Evolutionary conservation across 768 basidiomycete genomes (phyloP).

Genomic region (Amanita pseudoporphyria): DNA sequence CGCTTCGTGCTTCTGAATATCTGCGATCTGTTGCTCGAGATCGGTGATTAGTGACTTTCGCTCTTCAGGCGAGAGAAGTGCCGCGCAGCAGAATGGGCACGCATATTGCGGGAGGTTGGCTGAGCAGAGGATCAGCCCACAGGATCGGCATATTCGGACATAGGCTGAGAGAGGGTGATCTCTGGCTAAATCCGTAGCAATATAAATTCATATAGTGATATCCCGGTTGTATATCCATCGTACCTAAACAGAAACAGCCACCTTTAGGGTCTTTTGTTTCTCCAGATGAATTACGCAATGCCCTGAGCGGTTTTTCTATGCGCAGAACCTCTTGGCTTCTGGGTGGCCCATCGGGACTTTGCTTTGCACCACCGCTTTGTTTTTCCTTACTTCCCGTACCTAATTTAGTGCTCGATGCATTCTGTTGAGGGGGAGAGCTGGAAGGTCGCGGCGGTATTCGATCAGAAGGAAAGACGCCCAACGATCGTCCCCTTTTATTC

Average conservation of each 20-base stretch:
- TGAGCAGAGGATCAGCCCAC: slow-evolving; percentile 55
- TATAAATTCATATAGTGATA: too few species aligned
- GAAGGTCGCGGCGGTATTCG: slow-evolving; percentile 30
- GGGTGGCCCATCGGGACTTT: slow-evolving; percentile 13
- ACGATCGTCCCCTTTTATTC: slow-evolving; percentile 18
- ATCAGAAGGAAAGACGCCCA: slow-evolving; percentile 42
- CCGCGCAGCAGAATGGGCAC: slow-evolving; percentile 43
- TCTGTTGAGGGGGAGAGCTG: slow-evolving; percentile 13
- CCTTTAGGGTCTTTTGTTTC: slow-evolving; percentile 43
- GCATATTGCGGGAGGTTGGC: slow-evolving; percentile 43
- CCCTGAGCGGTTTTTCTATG: slow-evolving; percentile 39
- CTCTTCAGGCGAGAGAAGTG: slow-evolving; percentile 25
- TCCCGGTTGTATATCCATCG: slow-evolving; percentile 3
- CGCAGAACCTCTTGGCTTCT: slow-evolving; percentile 41
- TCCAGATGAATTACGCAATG: slow-evolving; percentile 24
- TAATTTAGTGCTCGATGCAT: not conserved
- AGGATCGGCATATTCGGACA: slow-evolving; percentile 42
- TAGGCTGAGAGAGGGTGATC: slow-evolving; percentile 49
- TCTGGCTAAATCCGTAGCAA: slow-evolving; percentile 26
- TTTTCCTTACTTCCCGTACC: slow-evolving; percentile 12
- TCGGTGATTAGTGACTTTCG: slow-evolving; percentile 28
- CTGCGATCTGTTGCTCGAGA: slow-evolving; percentile 34
- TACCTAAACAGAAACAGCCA: slow-evolving; percentile 67
- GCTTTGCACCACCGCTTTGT: slow-evolving; percentile 23
- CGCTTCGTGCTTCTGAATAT: slow-evolving; percentile 37